Conservation (phyloP, 345 rosid species). For the Clarkia xantiana region DNA sequence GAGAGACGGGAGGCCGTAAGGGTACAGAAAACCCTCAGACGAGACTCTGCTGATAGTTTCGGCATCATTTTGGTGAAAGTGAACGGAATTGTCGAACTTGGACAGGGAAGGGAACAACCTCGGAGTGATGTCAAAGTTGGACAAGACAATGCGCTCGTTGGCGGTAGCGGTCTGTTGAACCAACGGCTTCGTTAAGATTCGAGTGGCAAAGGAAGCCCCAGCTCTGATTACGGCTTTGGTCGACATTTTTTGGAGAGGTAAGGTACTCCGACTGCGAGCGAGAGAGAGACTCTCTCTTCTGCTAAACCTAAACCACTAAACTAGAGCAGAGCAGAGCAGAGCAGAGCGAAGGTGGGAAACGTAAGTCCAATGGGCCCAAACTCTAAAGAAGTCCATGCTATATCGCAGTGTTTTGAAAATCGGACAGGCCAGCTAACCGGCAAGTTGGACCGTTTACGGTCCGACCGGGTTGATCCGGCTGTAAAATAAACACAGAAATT, state of each 20-base stretch:
- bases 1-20: slow-evolving; percentile 71
- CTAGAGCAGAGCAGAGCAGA: too few species aligned
- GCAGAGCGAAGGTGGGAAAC: too few species aligned
- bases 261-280: too few species aligned
- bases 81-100: slow-evolving; percentile 22
- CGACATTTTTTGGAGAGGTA: slow-evolving; percentile 63
- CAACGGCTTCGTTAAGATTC: slow-evolving; percentile 26
- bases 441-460: too few species aligned
- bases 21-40: slow-evolving; percentile 43
- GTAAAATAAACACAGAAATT: too few species aligned
- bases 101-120: slow-evolving; percentile 50
- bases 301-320: too few species aligned
- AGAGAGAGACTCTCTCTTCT: too few species aligned
- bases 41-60: slow-evolving; percentile 17
- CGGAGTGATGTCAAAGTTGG: slow-evolving; percentile 25
- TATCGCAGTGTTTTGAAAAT: too few species aligned
- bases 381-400: too few species aligned
- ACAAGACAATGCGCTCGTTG: slow-evolving; percentile 13
- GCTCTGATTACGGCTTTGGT: slow-evolving; percentile 45
- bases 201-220: slow-evolving; percentile 59
- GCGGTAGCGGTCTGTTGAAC: slow-evolving; percentile 19
- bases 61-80: slow-evolving; percentile 33
- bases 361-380: too few species aligned
- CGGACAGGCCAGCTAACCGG: too few species aligned
- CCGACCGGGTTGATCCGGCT: too few species aligned